These are phyloP conservation scores for Trichophyton rubrum DNA, from an alignment of 2,329 filamentous ascomycete species.

Conservation along the genomic window DNA sequence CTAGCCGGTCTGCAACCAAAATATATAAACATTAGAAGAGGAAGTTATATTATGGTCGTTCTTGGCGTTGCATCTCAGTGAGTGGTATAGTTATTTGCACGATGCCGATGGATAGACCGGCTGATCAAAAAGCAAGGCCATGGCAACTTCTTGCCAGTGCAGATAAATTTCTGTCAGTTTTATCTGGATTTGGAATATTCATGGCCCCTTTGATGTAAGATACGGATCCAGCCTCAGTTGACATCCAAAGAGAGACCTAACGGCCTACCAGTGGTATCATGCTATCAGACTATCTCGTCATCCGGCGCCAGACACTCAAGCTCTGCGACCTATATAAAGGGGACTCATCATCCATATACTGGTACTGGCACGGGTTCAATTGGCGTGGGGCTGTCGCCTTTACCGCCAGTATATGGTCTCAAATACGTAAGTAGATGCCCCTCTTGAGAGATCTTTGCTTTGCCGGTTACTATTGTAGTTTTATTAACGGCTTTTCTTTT, in stretches of 20 bases:
- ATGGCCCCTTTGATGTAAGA: constrained; percentile 29
- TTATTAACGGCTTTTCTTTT: no score
- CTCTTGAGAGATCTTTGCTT: neutral
- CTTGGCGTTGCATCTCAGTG: constrained; percentile 9
- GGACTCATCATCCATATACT: constrained; percentile 29
- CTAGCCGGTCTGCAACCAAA: constrained; percentile 40
- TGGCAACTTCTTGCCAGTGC: constrained; percentile 41
- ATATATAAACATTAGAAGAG: constrained; percentile 46
- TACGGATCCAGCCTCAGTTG: neutral
- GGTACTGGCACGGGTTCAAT: constrained; percentile 34
- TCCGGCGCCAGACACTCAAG: constrained; percentile 30
- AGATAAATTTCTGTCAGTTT: constrained; percentile 36
- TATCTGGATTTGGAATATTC: constrained; percentile 36
- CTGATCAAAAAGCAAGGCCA: constrained; percentile 29
- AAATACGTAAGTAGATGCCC: constrained; percentile 1
- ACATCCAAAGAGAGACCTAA: neutral
- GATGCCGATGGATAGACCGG: no score
- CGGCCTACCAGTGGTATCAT: constrained; percentile 16
- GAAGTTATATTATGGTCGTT: constrained; percentile 32
- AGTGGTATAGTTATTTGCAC: constrained; percentile 6
- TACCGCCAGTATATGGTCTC: constrained; percentile 5
- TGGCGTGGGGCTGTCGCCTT: constrained; percentile 28
- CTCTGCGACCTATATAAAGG: constrained; percentile 34
- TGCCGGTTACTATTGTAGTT: neutral
- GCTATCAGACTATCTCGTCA: constrained; percentile 23